phyloP scores from a whole-genome alignment of 208 protist species.

The Crithidia brevicula region DNA sequence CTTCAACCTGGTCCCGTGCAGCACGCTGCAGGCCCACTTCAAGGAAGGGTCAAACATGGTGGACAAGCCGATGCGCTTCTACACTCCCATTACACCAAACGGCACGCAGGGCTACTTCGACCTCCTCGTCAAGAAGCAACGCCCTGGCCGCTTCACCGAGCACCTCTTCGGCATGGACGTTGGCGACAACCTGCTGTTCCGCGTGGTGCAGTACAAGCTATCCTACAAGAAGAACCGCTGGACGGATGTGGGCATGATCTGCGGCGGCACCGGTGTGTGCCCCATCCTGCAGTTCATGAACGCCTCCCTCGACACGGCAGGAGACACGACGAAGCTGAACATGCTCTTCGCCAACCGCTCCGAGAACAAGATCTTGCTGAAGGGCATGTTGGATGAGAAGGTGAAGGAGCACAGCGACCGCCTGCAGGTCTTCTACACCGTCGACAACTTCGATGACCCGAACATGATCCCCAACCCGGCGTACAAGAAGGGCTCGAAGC shows the following conservation, averaged over 20 bases:
- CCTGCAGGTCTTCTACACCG: slow-evolving; percentile 88
- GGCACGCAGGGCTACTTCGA: slow-evolving; percentile 91
- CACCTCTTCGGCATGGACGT: slow-evolving; percentile 86
- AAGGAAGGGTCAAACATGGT: slow-evolving; percentile 82
- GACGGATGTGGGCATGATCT: slow-evolving; percentile 88
- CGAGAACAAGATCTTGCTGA: slow-evolving; percentile 93
- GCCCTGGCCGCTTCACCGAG: slow-evolving; percentile 81
- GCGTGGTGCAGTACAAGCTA: slow-evolving; percentile 81
- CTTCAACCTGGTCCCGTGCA: slow-evolving; percentile 82
- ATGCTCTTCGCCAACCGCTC: slow-evolving; percentile 92
- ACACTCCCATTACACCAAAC: slow-evolving; percentile 91
- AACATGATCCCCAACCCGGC: slow-evolving; percentile 48
- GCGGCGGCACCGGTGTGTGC: slow-evolving; percentile 92
- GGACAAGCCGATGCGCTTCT: slow-evolving; percentile 89
- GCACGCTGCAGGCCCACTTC: slow-evolving; percentile 83
- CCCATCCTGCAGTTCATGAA: slow-evolving; percentile 93
- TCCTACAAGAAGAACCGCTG: slow-evolving; percentile 82
- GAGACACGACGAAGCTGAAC: slow-evolving; percentile 84
- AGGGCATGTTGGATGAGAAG: slow-evolving; percentile 85
- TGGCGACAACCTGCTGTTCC: slow-evolving; percentile 83
- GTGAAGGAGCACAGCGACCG: slow-evolving; percentile 61
- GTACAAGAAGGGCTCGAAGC: slow-evolving; percentile 34
- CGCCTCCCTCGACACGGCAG: slow-evolving; percentile 76
- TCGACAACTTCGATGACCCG: slow-evolving; percentile 77
- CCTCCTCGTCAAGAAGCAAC: slow-evolving; percentile 87